phyloP scores from a whole-genome alignment of 345 rosid genomes.

The Hirschfeldia incana region DNA sequence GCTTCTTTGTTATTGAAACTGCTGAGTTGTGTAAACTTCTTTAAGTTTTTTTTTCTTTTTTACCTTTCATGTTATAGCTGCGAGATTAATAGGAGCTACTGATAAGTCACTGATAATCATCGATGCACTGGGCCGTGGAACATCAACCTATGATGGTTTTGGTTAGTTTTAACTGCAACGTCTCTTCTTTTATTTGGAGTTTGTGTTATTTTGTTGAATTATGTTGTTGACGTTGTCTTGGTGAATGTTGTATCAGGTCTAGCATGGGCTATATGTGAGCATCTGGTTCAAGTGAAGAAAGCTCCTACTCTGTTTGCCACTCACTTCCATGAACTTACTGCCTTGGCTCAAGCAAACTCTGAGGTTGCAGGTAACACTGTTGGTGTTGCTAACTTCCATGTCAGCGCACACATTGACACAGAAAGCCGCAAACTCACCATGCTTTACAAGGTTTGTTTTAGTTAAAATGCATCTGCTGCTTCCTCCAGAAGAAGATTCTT shows the following conservation, averaged over 20 bases:
- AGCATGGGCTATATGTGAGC: constrained; percentile 99
- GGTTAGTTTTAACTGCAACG: constrained; percentile 54
- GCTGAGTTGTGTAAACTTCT: not conserved
- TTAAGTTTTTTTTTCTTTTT: not conserved
- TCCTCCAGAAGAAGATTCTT: not conserved
- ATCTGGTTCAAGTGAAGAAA: constrained; percentile 81
- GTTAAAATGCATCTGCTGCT: constrained; percentile 6
- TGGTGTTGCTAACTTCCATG: constrained; percentile 94
- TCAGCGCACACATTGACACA: constrained; percentile 91
- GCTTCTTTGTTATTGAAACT: constrained; percentile 9
- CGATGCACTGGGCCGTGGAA: constrained; percentile 96
- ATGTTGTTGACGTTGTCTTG: constrained; percentile 9
- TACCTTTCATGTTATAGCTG: constrained; percentile 46
- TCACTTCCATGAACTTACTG: constrained; percentile 98
- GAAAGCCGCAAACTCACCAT: constrained; percentile 86
- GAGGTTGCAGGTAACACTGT: constrained; percentile 47
- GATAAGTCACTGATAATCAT: constrained; percentile 85
- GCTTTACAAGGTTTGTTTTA: constrained; percentile 75
- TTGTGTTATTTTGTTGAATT: not conserved
- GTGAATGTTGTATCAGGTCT: constrained; percentile 59
- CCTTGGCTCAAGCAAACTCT: constrained; percentile 63
- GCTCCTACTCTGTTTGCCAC: constrained; percentile 96
- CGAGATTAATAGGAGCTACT: constrained; percentile 92
- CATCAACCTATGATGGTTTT: constrained; percentile 98
- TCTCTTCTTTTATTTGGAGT: not conserved